phyloP scores from a whole-genome alignment of 768 basidiomycete species.

The Pilatotrama ljubarskyi region DNA sequence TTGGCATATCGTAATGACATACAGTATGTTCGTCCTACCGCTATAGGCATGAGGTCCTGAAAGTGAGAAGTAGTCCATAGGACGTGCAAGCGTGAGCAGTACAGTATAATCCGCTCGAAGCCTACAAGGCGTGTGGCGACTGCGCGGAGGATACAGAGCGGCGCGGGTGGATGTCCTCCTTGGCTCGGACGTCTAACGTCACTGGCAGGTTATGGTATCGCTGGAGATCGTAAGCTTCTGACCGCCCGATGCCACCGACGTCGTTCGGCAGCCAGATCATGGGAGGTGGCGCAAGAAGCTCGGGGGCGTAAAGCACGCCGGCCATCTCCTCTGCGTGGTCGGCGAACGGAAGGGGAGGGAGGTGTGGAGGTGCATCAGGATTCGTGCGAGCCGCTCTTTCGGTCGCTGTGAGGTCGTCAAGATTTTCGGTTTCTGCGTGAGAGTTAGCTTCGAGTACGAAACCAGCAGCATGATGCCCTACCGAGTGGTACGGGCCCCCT shows the following conservation, averaged over 20 bases:
- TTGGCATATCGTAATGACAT: slow-evolving; percentile 1
- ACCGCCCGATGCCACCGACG: slow-evolving; percentile 66
- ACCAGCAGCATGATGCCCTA: too few species aligned
- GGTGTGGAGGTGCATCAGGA: slow-evolving; percentile 72
- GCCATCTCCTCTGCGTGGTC: slow-evolving; percentile 80
- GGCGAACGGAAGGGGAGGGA: slow-evolving; percentile 66
- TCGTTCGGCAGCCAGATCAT: slow-evolving; percentile 88
- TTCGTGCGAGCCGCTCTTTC: slow-evolving; percentile 77
- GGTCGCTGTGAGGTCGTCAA: slow-evolving; percentile 81
- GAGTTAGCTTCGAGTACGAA: too few species aligned
- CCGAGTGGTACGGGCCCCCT: slow-evolving; percentile 68
- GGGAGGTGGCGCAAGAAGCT: slow-evolving; percentile 73
- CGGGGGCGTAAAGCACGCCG: slow-evolving; percentile 79
- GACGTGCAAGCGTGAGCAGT: background rate
- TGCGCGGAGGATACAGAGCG: slow-evolving; percentile 23
- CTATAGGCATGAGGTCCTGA: background rate
- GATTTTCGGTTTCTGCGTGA: slow-evolving; percentile 74
- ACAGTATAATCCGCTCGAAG: background rate
- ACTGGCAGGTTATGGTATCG: slow-evolving; percentile 71
- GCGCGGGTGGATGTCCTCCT: slow-evolving; percentile 51
- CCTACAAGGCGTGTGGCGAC: background rate
- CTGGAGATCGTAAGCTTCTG: slow-evolving; percentile 75
- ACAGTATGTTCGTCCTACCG: slow-evolving; percentile 6
- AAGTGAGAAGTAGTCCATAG: background rate
- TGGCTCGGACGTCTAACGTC: slow-evolving; percentile 63